A percentile compares a stretch with the other conserved stretches of the same genome.
Conservation (phyloP, 2,329 filamentous ascomycete genomes). For the Ceratocystis colombiana region DNA sequence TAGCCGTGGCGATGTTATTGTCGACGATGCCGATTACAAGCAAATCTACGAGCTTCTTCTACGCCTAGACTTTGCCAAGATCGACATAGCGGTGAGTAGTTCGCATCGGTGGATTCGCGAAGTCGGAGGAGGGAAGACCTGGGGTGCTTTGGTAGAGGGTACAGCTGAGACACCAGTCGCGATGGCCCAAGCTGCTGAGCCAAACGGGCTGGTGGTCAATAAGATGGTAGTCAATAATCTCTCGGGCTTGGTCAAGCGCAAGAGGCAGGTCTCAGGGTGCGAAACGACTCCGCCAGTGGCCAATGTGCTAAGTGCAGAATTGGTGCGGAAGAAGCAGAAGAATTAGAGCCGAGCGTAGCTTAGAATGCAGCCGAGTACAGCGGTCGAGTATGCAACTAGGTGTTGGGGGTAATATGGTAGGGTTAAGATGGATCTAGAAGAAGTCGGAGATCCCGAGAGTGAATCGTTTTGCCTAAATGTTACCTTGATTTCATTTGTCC, state of each 20-base stretch:
- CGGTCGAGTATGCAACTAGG: background rate
- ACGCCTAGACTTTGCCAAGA: conserved; percentile 60
- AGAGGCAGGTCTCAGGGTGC: conserved; percentile 28
- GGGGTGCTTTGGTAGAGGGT: conserved; percentile 18
- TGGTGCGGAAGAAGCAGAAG: conserved; percentile 51
- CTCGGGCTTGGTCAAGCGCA: conserved; percentile 41
- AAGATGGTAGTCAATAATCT: conserved; percentile 38
- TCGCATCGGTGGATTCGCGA: conserved; percentile 62
- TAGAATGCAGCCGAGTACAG: background rate
- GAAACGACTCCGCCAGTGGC: conserved; percentile 27
- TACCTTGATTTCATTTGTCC: background rate
- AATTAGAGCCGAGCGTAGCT: conserved; percentile 12
- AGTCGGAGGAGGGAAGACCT: conserved; percentile 36
- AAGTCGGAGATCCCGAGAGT: background rate
- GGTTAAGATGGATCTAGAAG: background rate
- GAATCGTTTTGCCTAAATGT: background rate
- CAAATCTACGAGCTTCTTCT: conserved; percentile 59
- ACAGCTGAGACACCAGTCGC: conserved; percentile 24
- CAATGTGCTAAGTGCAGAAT: conserved; percentile 42
- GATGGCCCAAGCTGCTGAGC: conserved; percentile 15
- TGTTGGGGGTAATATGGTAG: background rate
- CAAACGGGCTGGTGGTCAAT: conserved; percentile 6
- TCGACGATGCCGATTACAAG: conserved; percentile 55
- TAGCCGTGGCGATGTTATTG: conserved; percentile 53
- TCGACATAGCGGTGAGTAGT: conserved; percentile 52